Evolutionary conservation across 2,329 filamentous ascomycete genomes (phyloP).

Genomic region (Stachybotrys chlorohalonatus): DNA sequence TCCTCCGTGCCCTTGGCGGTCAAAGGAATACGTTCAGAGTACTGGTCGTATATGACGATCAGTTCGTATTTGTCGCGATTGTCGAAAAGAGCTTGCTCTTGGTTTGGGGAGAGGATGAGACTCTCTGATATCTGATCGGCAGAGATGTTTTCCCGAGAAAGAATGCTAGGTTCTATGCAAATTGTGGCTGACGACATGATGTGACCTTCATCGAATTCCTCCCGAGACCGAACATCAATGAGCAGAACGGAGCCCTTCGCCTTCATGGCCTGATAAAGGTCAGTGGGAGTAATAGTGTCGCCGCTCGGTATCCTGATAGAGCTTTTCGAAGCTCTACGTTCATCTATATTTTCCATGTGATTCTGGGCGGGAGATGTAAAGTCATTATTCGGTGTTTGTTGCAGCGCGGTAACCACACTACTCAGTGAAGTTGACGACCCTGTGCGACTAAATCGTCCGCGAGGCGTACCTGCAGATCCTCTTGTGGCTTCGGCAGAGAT

Average conservation of each 20-base stretch:
- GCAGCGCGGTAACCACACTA: constrained; percentile 16
- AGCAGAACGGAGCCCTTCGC: constrained; percentile 56
- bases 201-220: constrained; percentile 80
- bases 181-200: constrained; percentile 77
- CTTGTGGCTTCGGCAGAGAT: constrained; percentile 56
- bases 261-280: constrained; percentile 62
- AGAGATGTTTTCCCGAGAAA: constrained; percentile 58
- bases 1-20: constrained; percentile 27
- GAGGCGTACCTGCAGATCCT: constrained; percentile 54
- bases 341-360: background rate
- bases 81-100: constrained; percentile 68
- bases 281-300: constrained; percentile 55
- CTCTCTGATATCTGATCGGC: constrained; percentile 56
- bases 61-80: constrained; percentile 70
- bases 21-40: constrained; percentile 41
- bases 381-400: constrained; percentile 18
- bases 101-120: constrained; percentile 59
- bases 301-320: constrained; percentile 39
- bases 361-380: constrained; percentile 19
- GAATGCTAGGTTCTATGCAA: constrained; percentile 76
- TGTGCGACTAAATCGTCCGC: constrained; percentile 53
- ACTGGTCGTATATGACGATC: constrained; percentile 82
- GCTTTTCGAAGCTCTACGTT: constrained; percentile 4
- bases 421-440: constrained; percentile 38
- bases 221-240: constrained; percentile 75